A percentile compares a stretch with the other conserved stretches of the same genome.
Conservation (phyloP, 176 grass and related monocot species). For the Coix lacrymajobi region DNA sequence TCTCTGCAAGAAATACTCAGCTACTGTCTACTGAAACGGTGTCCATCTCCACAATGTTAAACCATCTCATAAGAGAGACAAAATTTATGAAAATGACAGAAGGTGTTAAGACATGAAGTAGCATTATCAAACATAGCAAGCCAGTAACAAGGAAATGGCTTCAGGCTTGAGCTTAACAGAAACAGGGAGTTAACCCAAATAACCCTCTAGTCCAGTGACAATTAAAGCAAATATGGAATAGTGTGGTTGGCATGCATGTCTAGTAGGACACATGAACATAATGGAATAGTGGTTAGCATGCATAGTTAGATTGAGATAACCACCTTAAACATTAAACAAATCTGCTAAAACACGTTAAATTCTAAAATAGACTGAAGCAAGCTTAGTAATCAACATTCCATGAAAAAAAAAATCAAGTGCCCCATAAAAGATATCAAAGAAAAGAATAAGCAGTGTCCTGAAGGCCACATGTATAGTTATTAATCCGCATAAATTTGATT, state of each 20-base stretch:
- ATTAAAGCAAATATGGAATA: not conserved
- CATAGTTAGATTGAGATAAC: not conserved
- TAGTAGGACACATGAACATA: conserved; percentile 1
- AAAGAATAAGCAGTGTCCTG: not conserved
- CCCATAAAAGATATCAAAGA: not conserved
- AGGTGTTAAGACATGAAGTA: not conserved
- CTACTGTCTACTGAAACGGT: not conserved
- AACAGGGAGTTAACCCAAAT: not conserved
- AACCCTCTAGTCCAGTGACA: not conserved
- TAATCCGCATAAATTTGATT: not conserved
- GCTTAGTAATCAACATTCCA: not conserved
- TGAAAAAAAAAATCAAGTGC: not conserved
- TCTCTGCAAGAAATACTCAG: not conserved
- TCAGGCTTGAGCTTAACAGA: not conserved
- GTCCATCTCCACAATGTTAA: not conserved
- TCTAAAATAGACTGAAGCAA: not conserved
- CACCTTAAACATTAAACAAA: not conserved
- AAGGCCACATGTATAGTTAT: not conserved
- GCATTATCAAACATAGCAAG: not conserved
- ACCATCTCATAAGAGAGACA: not conserved
- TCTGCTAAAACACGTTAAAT: not conserved
- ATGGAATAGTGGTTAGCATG: not conserved
- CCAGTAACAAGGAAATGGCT: not conserved
- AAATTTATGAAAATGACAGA: not conserved
- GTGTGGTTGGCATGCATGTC: not conserved